These are phyloP conservation scores for Lipomyces yamadae DNA, from an alignment of 805 yeast genomes.

Conservation along the genomic window DNA sequence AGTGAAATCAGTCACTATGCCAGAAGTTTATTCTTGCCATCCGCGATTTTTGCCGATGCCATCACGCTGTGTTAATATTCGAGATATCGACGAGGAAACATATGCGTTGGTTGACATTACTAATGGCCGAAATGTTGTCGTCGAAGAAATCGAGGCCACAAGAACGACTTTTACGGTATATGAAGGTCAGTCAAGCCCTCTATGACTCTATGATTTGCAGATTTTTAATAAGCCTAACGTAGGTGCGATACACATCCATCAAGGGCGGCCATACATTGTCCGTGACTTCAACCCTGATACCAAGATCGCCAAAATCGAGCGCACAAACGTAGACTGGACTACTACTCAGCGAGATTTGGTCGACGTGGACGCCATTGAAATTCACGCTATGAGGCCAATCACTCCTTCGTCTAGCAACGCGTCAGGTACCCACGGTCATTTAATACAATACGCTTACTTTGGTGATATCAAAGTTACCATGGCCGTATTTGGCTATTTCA, in stretches of 20 bases:
- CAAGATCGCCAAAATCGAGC: slow-evolving; percentile 78
- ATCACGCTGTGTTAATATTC: slow-evolving; percentile 68
- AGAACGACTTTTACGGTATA: slow-evolving; percentile 89
- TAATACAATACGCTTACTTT: slow-evolving; percentile 54
- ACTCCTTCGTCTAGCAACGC: neutral
- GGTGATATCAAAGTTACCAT: slow-evolving; percentile 77
- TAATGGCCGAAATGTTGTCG: slow-evolving; percentile 70
- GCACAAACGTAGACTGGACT: slow-evolving; percentile 93
- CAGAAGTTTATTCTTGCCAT: slow-evolving; percentile 54
- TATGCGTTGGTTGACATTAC: slow-evolving; percentile 92
- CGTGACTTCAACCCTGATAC: slow-evolving; percentile 80
- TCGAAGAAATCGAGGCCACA: slow-evolving; percentile 87
- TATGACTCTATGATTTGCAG: neutral
- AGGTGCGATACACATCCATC: slow-evolving; percentile 93
- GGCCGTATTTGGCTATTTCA: slow-evolving; percentile 90
- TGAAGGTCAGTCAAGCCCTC: slow-evolving; percentile 45
- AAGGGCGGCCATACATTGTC: slow-evolving; percentile 87
- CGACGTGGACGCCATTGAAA: slow-evolving; percentile 78
- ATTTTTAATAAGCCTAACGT: slow-evolving; percentile 44
- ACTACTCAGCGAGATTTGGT: slow-evolving; percentile 92
- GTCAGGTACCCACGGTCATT: neutral
- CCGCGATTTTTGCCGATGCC: slow-evolving; percentile 81
- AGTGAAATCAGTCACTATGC: slow-evolving; percentile 47
- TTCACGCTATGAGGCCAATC: slow-evolving; percentile 37
- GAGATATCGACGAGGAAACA: slow-evolving; percentile 81